Evolutionary conservation across 495 filamentous ascomycete genomes (phyloP).

Genomic region (Parmelia sp.): DNA sequence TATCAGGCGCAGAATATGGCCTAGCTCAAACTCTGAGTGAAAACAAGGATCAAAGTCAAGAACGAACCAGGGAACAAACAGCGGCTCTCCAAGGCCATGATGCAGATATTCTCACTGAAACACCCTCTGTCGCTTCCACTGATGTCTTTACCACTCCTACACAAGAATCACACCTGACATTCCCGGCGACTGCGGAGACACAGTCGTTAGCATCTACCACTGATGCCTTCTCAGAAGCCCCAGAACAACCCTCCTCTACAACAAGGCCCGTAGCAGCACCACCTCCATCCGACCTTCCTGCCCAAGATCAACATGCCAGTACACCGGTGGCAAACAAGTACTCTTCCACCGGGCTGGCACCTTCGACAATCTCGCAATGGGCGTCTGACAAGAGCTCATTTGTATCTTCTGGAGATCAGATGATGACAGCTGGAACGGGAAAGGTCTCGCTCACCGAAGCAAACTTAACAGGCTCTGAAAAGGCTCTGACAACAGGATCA

Average conservation of each 20-base stretch:
- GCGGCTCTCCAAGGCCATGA: conserved; percentile 42
- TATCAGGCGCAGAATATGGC: conserved; percentile 14
- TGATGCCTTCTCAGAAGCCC: not conserved
- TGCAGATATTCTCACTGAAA: conserved; percentile 35
- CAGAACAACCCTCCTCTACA: not conserved
- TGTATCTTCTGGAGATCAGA: not conserved
- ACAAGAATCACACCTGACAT: not conserved
- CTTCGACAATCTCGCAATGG: conserved; percentile 17
- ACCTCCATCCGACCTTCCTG: not conserved
- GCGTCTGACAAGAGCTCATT: not conserved
- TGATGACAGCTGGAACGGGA: not conserved
- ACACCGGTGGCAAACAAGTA: not conserved
- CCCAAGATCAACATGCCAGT: not conserved
- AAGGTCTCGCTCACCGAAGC: too few relatives aligned
- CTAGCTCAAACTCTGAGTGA: not conserved
- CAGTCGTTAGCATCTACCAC: not conserved
- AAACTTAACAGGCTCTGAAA: not conserved
- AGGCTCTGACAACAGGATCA: not conserved
- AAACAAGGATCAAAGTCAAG: not conserved
- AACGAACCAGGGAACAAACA: conserved; percentile 12
- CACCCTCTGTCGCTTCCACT: not conserved
- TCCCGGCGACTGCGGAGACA: not conserved
- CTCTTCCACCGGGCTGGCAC: not conserved
- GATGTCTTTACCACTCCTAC: not conserved
- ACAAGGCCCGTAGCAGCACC: not conserved